Evolutionary conservation across 2,329 filamentous ascomycete species (phyloP).

Genomic region (Zymoseptoria pseudotritici): DNA sequence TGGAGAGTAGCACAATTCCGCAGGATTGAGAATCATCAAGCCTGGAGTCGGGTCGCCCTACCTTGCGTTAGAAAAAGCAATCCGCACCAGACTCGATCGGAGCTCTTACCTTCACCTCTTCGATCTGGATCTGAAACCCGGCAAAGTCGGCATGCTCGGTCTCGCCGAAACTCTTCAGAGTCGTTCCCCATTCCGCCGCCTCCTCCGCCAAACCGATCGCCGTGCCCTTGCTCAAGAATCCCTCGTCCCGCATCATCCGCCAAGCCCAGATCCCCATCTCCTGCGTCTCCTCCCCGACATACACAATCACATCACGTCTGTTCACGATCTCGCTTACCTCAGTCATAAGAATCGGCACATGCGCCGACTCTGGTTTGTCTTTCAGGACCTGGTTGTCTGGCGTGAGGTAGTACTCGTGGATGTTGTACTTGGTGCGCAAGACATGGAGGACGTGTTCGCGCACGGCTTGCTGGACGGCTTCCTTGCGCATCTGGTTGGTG

Average conservation of each 20-base stretch:
- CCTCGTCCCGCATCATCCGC: conserved; percentile 54
- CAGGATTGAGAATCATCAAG: conserved; percentile 69
- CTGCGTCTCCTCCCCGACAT: conserved; percentile 65
- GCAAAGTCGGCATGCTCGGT: not conserved
- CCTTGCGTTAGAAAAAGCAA: conserved; percentile 5
- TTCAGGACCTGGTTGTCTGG: conserved; percentile 1
- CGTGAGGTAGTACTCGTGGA: conserved; percentile 23
- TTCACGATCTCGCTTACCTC: conserved; percentile 42
- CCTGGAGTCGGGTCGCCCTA: conserved; percentile 40
- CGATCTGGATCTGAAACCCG: not conserved
- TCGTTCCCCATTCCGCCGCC: conserved; percentile 23
- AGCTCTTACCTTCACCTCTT: not conserved
- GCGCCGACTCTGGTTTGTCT: conserved; percentile 39
- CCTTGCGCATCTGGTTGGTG: conserved; percentile 65
- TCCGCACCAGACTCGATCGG: not conserved
- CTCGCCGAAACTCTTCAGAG: not conserved
- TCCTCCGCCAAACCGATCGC: conserved; percentile 55
- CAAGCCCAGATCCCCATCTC: conserved; percentile 70
- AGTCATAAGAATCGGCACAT: conserved; percentile 63
- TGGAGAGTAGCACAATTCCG: conserved; percentile 70
- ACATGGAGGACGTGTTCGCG: conserved; percentile 20
- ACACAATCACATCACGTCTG: conserved; percentile 56
- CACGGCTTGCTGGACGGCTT: conserved; percentile 51
- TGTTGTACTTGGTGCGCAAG: conserved; percentile 11
- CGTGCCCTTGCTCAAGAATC: conserved; percentile 64